Percentiles rank a stretch among this genome's conserved stretches.
These are phyloP conservation scores for Cyamopsis tetragonoloba DNA, from an alignment of 306 rosid genomes.

Conservation along the genomic window DNA sequence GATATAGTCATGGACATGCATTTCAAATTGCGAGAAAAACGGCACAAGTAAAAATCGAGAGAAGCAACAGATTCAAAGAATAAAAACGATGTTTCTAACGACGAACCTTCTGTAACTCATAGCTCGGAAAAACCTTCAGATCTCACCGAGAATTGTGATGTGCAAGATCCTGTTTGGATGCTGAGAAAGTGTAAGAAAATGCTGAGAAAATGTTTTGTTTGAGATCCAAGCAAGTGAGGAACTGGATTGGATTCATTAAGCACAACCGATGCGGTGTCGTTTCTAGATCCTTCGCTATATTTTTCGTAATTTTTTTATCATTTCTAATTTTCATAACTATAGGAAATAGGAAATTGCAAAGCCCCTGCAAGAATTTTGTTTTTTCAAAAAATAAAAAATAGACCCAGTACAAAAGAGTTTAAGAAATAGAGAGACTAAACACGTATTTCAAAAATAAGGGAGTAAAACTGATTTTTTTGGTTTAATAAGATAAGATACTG, in stretches of 20 bases:
- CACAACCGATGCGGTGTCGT: not conserved
- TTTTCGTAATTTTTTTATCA: no score
- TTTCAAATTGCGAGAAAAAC: not conserved
- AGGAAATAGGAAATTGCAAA: no score
- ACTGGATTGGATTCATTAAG: not conserved
- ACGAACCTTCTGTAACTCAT: slow-evolving; percentile 94
- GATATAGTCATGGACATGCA: slow-evolving; percentile 3
- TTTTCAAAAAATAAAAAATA: no score
- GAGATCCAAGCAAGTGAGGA: slow-evolving; percentile 5
- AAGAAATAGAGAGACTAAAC: no score
- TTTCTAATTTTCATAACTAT: no score
- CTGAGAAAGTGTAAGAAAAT: slow-evolving; percentile 29
- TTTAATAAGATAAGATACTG: no score
- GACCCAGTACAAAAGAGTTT: no score
- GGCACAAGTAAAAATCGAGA: not conserved
- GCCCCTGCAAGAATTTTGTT: no score
- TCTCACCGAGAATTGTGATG: not conserved
- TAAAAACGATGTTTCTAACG: not conserved
- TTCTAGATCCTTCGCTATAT: not conserved
- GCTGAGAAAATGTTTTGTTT: not conserved
- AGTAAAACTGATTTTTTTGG: no score
- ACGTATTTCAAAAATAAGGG: no score
- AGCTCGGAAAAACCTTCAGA: not conserved
- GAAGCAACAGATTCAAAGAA: not conserved
- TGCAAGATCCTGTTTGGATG: slow-evolving; percentile 30